Evolutionary conservation across 257 asterid genomes (phyloP).

Genomic region (Solanum tarijense): DNA sequence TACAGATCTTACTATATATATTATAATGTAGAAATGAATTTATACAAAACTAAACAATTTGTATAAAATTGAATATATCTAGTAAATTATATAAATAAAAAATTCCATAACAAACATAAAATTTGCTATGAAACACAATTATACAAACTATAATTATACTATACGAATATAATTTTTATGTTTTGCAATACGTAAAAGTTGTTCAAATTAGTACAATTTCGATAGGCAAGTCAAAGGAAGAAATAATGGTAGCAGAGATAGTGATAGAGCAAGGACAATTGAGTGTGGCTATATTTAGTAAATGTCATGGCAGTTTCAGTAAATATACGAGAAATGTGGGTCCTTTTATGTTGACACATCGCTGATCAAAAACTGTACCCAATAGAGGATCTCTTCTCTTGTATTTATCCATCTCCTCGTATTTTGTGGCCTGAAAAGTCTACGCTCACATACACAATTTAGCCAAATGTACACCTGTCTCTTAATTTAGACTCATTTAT

Average conservation of each 20-base stretch:
- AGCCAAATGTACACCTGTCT: not conserved
- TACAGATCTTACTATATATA: too few species aligned
- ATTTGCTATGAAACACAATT: fast-evolving
- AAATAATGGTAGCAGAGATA: not conserved
- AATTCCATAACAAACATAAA: too few species aligned
- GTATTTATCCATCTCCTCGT: not conserved
- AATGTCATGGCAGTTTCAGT: not conserved
- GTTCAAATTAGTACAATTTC: too few species aligned
- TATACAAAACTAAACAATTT: too few species aligned
- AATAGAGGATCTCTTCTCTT: not conserved
- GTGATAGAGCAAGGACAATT: not conserved
- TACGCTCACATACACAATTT: not conserved
- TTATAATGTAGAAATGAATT: too few species aligned
- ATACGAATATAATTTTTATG: too few species aligned
- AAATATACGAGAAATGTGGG: not conserved
- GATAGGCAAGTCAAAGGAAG: not conserved
- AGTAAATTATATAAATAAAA: too few species aligned
- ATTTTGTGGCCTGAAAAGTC: not conserved
- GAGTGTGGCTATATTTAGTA: not conserved
- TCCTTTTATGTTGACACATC: not conserved
- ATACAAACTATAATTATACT: too few species aligned
- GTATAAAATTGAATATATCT: too few species aligned
- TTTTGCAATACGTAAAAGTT: too few species aligned
- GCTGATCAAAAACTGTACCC: not conserved
- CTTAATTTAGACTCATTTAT: too few species aligned